Evolutionary conservation across 2,329 filamentous ascomycete species (phyloP), one percentile per base, ranked within the genome.

Genomic region (Aspergillus alliaceus): DNA sequence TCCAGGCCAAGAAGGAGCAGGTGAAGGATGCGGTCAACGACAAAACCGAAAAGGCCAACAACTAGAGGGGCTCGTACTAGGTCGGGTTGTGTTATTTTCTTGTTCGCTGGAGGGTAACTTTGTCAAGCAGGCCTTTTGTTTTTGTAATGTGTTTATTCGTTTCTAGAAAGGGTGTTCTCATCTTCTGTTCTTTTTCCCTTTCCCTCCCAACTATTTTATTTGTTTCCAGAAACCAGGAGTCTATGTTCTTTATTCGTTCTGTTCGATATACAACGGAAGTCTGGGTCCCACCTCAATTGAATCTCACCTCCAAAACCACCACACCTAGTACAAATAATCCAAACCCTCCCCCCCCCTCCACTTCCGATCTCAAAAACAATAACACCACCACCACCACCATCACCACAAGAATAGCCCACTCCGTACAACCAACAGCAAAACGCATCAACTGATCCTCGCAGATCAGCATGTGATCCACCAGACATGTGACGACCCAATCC

Each of bases 1-100:
- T 91, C 49, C 79, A 82, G 58, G 75, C 78, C 63, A 86, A 87
- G 79, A 90, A 89, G 78, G 77, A 82, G 25, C 81, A 88, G 65
- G 79, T 79, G 42, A 83, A 86, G 73, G 80, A 84, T 56, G 71
- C 77, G 18, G 71, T 78, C 57, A 82, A 82, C 60, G 84, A 89
- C 60, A 71, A 73, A 61, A 67, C 25, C 44, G 69, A 69, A 20
- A 47, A 29, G 27, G 27, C 44, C 7, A 31, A 32, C 25, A 47
- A 47, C 44, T 47, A 47, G 15, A 47, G n/a, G n/a, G n/a, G n/a
- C n/a, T n/a, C n/a, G n/a, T n/a, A n/a, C n/a, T n/a, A n/a, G 11
- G 24, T 15, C 8, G 25, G 15, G 8, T 47, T 29, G 25, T 42
- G n/a, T 47, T 6, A n/a, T 47, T 14, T 20, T 2, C 12, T 31